Conservation (phyloP, 371 early-diverging fungal genomes). For the Saksenaea oblongispora region DNA sequence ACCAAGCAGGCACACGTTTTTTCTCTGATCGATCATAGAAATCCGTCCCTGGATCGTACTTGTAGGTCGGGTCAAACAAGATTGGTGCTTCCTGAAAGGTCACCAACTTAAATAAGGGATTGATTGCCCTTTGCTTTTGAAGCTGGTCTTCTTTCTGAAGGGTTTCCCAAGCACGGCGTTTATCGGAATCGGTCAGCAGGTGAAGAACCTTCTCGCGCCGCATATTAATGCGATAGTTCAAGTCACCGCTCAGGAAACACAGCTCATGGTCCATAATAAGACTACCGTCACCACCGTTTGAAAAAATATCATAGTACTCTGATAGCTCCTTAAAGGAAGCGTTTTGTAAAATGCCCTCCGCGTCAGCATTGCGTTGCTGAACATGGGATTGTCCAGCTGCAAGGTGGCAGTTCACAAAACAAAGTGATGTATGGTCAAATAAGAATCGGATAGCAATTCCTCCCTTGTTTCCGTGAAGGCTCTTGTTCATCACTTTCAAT, state of each 20-base stretch:
- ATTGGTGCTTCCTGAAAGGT: conserved; percentile 68
- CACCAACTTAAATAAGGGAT: conserved; percentile 60
- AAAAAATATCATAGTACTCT: conserved; percentile 49
- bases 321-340: conserved; percentile 38
- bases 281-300: conserved; percentile 65
- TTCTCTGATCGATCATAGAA: conserved; percentile 82
- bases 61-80: conserved; percentile 84
- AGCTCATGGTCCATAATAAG: conserved; percentile 77
- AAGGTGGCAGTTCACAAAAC: conserved; percentile 86
- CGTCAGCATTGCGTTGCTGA: conserved; percentile 74
- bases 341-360: conserved; percentile 68
- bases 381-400: conserved; percentile 83
- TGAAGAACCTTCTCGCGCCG: conserved; percentile 56
- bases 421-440: conserved; percentile 76
- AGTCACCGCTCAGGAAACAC: conserved; percentile 75
- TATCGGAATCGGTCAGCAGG: conserved; percentile 33
- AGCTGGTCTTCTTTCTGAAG: conserved; percentile 71
- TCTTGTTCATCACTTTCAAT: conserved; percentile 64
- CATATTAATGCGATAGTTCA: conserved; percentile 78
- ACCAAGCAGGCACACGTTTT: conserved; percentile 81
- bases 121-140: conserved; percentile 43
- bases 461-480: conserved; percentile 86
- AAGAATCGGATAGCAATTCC: conserved; percentile 76
- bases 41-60: conserved; percentile 75
- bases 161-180: conserved; percentile 21